These are phyloP conservation scores for Diutina rugosa DNA, from an alignment of 1,139 yeast genomes.

Conservation along the genomic window DNA sequence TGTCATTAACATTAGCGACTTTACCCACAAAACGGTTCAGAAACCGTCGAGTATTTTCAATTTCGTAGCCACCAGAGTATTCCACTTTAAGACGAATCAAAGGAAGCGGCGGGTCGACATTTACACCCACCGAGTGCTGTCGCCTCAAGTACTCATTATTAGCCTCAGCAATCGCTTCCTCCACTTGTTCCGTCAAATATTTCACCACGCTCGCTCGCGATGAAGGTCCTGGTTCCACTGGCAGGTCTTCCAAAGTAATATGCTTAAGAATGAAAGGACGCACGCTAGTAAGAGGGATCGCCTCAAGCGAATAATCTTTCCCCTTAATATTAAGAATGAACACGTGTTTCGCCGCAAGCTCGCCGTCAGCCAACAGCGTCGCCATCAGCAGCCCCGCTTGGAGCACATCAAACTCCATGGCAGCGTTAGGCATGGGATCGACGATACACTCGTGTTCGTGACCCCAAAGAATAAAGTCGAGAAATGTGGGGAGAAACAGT, in stretches of 20 bases:
- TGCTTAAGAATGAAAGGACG: constrained; percentile 76
- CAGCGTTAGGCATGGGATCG: constrained; percentile 50
- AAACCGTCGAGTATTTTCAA: constrained; percentile 81
- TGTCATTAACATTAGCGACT: constrained; percentile 84
- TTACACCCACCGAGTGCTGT: constrained; percentile 10
- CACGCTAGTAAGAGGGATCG: constrained; percentile 57
- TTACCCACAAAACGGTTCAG: constrained; percentile 83
- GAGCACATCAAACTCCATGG: constrained; percentile 62
- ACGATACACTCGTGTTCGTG: constrained; percentile 95
- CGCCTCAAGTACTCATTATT: constrained; percentile 8
- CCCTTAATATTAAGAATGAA: constrained; percentile 57
- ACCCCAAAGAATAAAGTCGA: constrained; percentile 88
- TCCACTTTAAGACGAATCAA: constrained; percentile 74
- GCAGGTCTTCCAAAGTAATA: constrained; percentile 39
- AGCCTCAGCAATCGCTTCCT: constrained; percentile 30
- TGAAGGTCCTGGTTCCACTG: constrained; percentile 51
- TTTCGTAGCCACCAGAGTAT: constrained; percentile 75
- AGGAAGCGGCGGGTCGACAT: constrained; percentile 45
- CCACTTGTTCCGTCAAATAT: constrained; percentile 48
- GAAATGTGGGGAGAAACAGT: constrained; percentile 62
- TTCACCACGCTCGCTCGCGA: constrained; percentile 63
- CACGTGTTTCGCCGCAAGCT: constrained; percentile 60
- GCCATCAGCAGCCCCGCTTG: constrained; percentile 96
- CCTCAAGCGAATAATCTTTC: constrained; percentile 46
- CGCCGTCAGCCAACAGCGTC: constrained; percentile 82